Evolutionary conservation across 2,329 filamentous ascomycete species (phyloP), one percentile per base, ranked within the genome.

Genomic region (Cercospora zeae-maydis): DNA sequence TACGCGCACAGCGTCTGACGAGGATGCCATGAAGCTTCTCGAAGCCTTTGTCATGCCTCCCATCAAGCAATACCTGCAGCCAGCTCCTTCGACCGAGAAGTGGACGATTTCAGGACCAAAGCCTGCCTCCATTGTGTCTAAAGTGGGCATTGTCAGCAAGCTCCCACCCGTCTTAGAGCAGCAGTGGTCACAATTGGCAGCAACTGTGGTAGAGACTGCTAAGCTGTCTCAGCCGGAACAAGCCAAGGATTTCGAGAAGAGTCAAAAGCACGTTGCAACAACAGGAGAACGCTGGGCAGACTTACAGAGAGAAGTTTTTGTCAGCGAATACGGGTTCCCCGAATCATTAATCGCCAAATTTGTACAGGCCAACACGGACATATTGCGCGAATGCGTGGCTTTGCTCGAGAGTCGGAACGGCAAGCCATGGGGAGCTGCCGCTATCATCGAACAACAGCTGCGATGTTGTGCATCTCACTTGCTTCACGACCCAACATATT

Each of bases 141-240:
- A 71, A 55, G 63, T 70, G 3, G 59, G 60, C 14, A 52, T 60
- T 3, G 62, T 74, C 8, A 61, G 63, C n/a, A 63, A 64, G 3
- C 52, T 70, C 5, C 36, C 57, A 1, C 55, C 58, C 10, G 78
- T 83, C 0, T 78, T 90, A 0, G 74, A 79, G 14, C 61, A 61
- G 3, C 80, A 88, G 66, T 95, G 91, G 90, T 75, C 79, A 2
- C 79, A 79, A 1, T 76, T 92, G n/a, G 84, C 85, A 0, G 78
- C 84, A 1, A 75, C 81, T 0, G 77, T 96, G n/a, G 80, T 88
- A 27, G 80, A 86, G 33, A 82, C 84, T 37, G 86, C 96, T 61
- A 87, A 87, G 59, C 84, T 85, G 5, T 96, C 92, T 0, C 82
- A 91, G 4, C 92, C 93, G 0, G 92, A 93, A 72, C 87, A 93